Percentiles rank a stretch among this genome's conserved stretches.
Evolutionary conservation across 192 early-diverging fungal genomes (phyloP).

Genomic region (Coemansia sp.): DNA sequence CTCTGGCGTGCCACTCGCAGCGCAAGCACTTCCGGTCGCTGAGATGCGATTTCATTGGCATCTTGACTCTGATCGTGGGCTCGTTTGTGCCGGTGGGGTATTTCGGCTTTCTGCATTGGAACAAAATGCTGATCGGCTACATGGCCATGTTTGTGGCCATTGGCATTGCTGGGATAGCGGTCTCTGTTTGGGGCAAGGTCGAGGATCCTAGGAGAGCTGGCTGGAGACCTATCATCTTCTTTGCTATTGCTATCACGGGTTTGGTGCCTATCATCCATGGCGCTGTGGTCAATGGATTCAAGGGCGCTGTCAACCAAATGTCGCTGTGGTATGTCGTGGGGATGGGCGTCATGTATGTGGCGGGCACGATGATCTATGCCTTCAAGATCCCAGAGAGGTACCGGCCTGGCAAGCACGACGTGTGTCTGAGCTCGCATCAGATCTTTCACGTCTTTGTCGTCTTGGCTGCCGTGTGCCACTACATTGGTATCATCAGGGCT

Average conservation of each 20-base stretch:
- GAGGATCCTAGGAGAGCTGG: conserved; percentile 69
- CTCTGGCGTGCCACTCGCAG: conserved; percentile 78
- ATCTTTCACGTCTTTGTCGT: conserved; percentile 89
- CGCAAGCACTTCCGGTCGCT: conserved; percentile 39
- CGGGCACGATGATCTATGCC: conserved; percentile 83
- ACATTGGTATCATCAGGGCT: conserved; percentile 66
- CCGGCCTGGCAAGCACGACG: conserved; percentile 78
- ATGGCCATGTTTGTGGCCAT: conserved; percentile 59
- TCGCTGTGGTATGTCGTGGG: conserved; percentile 63
- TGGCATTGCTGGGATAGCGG: conserved; percentile 64
- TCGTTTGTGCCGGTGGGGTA: conserved; percentile 53
- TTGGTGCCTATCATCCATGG: conserved; percentile 77
- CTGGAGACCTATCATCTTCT: conserved; percentile 75
- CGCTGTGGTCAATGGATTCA: conserved; percentile 65
- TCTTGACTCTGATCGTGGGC: conserved; percentile 73
- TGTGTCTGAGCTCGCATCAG: conserved; percentile 82
- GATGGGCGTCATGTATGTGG: conserved; percentile 74
- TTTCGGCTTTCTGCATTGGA: conserved; percentile 59
- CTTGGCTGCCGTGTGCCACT: conserved; percentile 69
- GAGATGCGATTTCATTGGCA: conserved; percentile 91
- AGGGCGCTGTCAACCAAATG: conserved; percentile 52
- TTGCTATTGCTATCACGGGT: conserved; percentile 73
- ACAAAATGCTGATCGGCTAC: conserved; percentile 57
- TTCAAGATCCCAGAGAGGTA: conserved; percentile 77
- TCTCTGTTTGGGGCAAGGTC: conserved; percentile 62